Evolutionary conservation across 2,329 filamentous ascomycete species (phyloP), one percentile per base, ranked within the genome.

Genomic region (Exophiala sp.): DNA sequence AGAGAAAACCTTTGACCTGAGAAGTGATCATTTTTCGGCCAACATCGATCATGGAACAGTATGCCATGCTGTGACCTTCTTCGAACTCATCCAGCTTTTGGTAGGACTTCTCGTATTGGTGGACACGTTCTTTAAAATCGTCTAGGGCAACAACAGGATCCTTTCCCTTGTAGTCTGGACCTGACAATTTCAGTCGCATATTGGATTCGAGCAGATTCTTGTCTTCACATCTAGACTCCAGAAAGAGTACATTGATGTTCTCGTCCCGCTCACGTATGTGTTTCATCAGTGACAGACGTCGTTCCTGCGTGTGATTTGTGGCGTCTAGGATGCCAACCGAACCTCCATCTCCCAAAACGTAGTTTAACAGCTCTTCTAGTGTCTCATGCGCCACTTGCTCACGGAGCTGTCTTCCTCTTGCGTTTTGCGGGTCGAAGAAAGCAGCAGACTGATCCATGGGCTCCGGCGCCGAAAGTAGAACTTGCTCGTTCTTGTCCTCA

Each of bases 11-110:
- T 62, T 87, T 87, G 57, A 96, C 85, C 58, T 94, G 88, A 69
- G 95, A 88, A 43, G 92, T 88, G 40, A 97, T 85, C 57, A 97
- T 82, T 72, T 99, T 99, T 57, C 92, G 85, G 39, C 94, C 94
- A 2, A 99, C 94, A 69, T 99, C 94, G 61, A 97, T 89, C 88
- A 97, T 96, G 77, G 89, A 90, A 60, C 99, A 95, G 68, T 95
- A 99, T 56, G 95, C 89, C 82, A 96, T 87, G 64, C 91, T 86
- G 66, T 95, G 81, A 18, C 87, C 81, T 72, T 99, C 94, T 69
- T 99, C 94, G 60, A 90, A 95, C 39, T 91, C 83, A 32, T 94
- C 94, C 1, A 99, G 78, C 0, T 94, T 89, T 5, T 92, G 85
- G 66, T 99, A 99, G 12, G 90, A 91, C 66, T 91, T 95, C 70